Base-by-base conservation (phyloP, 2,329 filamentous ascomycete genomes). In the Penicillium fuscoglaucum region DNA sequence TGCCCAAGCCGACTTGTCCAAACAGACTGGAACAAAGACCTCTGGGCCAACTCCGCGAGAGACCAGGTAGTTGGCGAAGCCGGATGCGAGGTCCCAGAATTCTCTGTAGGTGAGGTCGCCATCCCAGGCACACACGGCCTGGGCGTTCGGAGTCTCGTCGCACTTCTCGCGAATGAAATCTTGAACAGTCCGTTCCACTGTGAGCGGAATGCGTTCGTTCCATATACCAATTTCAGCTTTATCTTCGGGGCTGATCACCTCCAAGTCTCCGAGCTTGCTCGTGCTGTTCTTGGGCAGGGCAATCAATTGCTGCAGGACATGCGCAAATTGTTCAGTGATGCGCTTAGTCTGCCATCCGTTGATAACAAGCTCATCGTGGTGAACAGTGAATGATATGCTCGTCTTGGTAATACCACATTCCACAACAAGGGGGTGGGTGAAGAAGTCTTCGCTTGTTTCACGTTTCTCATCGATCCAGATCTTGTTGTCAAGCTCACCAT, bases 361-460 rank as follows among this genome's bases (percentile, higher is more conserved):
- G 19, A 89, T 81, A 0, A 82, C 80, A n/a, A 82, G 81, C 24
- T 84, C 85, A 66, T 89, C 86, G 65, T 88, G 88, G 65, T 86
- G 87, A 0, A 85, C 85, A 76, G 85, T 86, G 56, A 86, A 76
- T 17, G 82, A 71, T 67, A 88, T 83, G 1, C 79, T 76, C 2
- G 80, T 76, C 37, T 84, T 81, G 0, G 63, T 67, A 6, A 88
- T 74, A 4, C 83, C 85, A 69, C 86, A 89, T 43, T 88, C 86
- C 21, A 89, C 74, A 78, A 89, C 88, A 33, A 89, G 80, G 1
- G 85, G 82, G 67, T 88, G 87, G 1, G 79, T 80, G 53, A 81
- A 81, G 67, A 82, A 82, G 58, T 80, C 79, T 63, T 87, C 85
- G 46, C 83, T 80, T 0, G 83, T 84, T 1, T 83, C 82, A 60